These are phyloP conservation scores for Xerocomellus chrysenteron DNA, from an alignment of 768 basidiomycete species.

Conservation along the genomic window DNA sequence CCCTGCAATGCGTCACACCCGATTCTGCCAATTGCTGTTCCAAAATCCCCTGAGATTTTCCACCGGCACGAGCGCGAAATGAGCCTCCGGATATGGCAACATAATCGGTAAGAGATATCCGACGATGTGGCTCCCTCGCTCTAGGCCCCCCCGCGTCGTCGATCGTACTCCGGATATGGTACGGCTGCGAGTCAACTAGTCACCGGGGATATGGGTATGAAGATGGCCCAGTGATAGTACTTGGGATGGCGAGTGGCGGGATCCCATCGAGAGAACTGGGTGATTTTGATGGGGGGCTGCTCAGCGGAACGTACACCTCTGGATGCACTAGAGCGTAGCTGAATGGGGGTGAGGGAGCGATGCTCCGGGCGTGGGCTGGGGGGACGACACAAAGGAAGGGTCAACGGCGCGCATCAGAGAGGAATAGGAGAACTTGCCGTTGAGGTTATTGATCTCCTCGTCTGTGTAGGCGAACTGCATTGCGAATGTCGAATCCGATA, in stretches of 20 bases:
- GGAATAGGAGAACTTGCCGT: not conserved
- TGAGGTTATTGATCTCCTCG: not conserved
- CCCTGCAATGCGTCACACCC: slow-evolving; percentile 4
- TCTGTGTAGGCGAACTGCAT: not conserved
- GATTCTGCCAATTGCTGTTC: slow-evolving; percentile 2
- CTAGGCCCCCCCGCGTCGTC: not conserved
- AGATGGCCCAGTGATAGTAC: slow-evolving; percentile 9
- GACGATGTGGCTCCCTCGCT: slow-evolving; percentile 11
- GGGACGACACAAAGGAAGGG: not conserved
- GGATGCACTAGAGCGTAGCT: not conserved
- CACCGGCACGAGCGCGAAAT: not conserved
- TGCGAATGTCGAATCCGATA: too few species aligned
- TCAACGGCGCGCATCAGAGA: not conserved
- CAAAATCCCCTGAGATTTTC: not conserved
- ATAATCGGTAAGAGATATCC: slow-evolving; percentile 5
- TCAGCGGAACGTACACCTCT: not conserved
- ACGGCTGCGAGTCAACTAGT: not conserved
- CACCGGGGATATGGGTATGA: slow-evolving; percentile 7
- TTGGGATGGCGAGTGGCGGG: not conserved
- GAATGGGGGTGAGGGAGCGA: not conserved
- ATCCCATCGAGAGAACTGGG: not conserved
- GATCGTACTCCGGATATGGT: not conserved
- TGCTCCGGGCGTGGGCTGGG: not conserved
- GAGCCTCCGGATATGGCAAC: slow-evolving; percentile 7
- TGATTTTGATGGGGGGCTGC: slow-evolving; percentile 3